Evolutionary conservation across 768 basidiomycete genomes (phyloP), one percentile per base, ranked within the genome.

Genomic region (Tylopilus rubrobrunneus): DNA sequence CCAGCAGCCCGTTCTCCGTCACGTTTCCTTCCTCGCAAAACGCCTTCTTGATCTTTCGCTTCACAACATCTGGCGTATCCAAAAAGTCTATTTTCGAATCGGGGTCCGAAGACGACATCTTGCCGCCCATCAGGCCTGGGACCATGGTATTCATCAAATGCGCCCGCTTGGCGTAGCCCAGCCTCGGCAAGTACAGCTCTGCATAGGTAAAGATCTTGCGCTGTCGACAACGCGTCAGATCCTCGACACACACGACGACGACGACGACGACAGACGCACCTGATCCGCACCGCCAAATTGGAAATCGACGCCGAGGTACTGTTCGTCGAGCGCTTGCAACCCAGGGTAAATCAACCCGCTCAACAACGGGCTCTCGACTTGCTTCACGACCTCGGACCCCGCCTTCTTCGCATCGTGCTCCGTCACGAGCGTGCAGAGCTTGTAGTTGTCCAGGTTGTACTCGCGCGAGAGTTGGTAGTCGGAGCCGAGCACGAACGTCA

Each of bases 61-160:
- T 86, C 46, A 98, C 82, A 40, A 76, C 81, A 28, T 90, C 88
- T 0, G 94, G 85, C 4, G 84, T 68, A 70, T 98, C 96, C 57
- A 99, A 84, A 72, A 98, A 92, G 74, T 99, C 97, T 68, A 98
- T 96, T 73, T 99, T 99, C 58, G 90, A 94, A 69, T 97, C 92
- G 29, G 93, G 93, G 62, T 98, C 96, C 1, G 96, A 98, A 1
- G 94, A 87, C 15, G 94, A 97, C 97, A 99, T 98, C 68, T 99
- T 99, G 17, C 92, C 91, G 31, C 95, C 95, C 41, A 86, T 85
- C 33, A 97, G 79, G 42, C 95, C 94, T 29, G 95, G 94, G 0
- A 98, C 92, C 95, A 98, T 98, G 33, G 82, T 76, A 73, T 98
- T 99, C 97, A 99, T 99, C 43, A 99, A 78, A 69, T 99, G 97